Percentiles rank a stretch among this genome's conserved stretches.
Conservation (phyloP, 805 yeast species). For the Naumovozyma castellii region DNA sequence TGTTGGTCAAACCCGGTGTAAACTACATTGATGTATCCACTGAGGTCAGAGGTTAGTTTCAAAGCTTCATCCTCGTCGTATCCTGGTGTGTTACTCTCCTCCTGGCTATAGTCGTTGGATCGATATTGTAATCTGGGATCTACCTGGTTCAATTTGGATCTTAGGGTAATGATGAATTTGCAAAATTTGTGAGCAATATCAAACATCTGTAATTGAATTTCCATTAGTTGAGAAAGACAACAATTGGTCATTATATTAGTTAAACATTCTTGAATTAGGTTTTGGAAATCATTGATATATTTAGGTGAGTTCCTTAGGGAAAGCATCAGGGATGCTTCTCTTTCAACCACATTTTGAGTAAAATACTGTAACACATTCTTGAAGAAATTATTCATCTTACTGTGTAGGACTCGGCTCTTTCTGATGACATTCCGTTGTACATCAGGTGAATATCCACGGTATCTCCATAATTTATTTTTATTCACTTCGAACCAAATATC, state of each 20-base stretch:
- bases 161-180: conserved; percentile 23
- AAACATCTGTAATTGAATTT: conserved; percentile 24
- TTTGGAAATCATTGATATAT: conserved; percentile 14
- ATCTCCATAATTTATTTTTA: conserved; percentile 56
- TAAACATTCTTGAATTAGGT: conserved; percentile 15
- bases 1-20: conserved; percentile 13
- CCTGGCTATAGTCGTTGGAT: not conserved
- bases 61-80: conserved; percentile 14
- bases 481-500: conserved; percentile 62
- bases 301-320: conserved; percentile 1
- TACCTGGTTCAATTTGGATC: conserved; percentile 14
- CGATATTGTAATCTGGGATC: conserved; percentile 9
- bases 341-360: conserved; percentile 18
- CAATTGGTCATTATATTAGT: conserved; percentile 25
- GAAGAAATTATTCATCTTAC: conserved; percentile 30
- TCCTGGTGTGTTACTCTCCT: not conserved
- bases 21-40: conserved; percentile 9
- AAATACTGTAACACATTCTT: conserved; percentile 21
- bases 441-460: conserved; percentile 33
- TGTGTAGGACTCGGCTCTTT: conserved; percentile 46
- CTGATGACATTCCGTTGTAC: conserved; percentile 47
- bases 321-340: conserved; percentile 10
- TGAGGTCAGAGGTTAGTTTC: conserved; percentile 7
- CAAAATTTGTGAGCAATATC: conserved; percentile 27
- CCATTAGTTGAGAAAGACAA: conserved; percentile 19